Evolutionary conservation across 2,329 filamentous ascomycete genomes (phyloP).

Genomic region (Ophiostoma australiae): DNA sequence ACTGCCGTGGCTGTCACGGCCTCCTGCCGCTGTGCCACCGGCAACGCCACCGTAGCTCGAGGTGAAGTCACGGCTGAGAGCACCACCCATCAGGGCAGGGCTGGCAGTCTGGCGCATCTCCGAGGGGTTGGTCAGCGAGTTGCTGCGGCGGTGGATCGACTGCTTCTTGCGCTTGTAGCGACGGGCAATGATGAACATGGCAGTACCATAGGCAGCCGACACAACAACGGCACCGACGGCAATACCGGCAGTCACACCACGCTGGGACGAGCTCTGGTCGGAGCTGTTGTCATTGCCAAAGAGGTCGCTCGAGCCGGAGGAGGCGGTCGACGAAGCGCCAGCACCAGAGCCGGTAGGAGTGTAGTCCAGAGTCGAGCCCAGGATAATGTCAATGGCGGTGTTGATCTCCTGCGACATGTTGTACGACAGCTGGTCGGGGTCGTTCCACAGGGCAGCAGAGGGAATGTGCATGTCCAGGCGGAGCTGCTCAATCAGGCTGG

Average conservation of each 20-base stretch:
- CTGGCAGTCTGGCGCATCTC: slow-evolving; percentile 56
- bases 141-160: slow-evolving; percentile 70
- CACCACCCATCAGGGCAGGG: slow-evolving; percentile 66
- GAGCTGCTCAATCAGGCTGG: slow-evolving; percentile 62
- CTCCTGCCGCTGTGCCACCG: slow-evolving; percentile 40
- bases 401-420: slow-evolving; percentile 79
- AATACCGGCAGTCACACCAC: slow-evolving; percentile 62
- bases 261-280: slow-evolving; percentile 53
- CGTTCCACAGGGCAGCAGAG: slow-evolving; percentile 69
- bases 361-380: slow-evolving; percentile 42
- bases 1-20: slow-evolving; percentile 56
- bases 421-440: slow-evolving; percentile 56
- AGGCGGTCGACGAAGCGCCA: slow-evolving; percentile 35
- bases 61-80: slow-evolving; percentile 52
- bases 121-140: slow-evolving; percentile 60
- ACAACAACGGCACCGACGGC: slow-evolving; percentile 72
- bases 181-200: slow-evolving; percentile 89
- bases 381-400: slow-evolving; percentile 65
- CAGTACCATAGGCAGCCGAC: slow-evolving; percentile 81
- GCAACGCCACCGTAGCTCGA: slow-evolving; percentile 50
- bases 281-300: slow-evolving; percentile 34
- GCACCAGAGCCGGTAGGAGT: slow-evolving; percentile 36
- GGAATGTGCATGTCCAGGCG: slow-evolving; percentile 65
- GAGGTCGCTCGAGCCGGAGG: slow-evolving; percentile 34
- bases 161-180: slow-evolving; percentile 84